Evolutionary conservation across 352 stramenopile genomes (phyloP), one percentile per base, ranked within the genome.

Genomic region (Thalassiosira livingstoniorum): DNA sequence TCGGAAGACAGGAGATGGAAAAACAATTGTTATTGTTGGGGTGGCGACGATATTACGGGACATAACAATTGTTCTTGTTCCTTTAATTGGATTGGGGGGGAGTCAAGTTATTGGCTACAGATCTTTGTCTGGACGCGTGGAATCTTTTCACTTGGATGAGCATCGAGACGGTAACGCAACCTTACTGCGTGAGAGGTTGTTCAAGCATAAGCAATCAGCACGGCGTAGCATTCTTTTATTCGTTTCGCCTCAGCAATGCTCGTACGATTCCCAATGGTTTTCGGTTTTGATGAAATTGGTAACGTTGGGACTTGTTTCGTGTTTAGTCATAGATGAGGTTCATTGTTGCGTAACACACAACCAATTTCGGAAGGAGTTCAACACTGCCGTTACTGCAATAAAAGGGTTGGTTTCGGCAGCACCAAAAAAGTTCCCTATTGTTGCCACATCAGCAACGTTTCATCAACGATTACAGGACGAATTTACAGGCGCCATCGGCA

Each of bases 111-210:
- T 15, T 3, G 37, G 37, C 18, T 63, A n/a, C 18, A 63, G 37
- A 21, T 15, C 4, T 4, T 29, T 37, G 4, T 2, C 32, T 2
- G 2, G 37, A 5, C n/a, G 54, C 27, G 11, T 29, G 2, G 54
- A 63, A 37, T n/a, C 54, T 2, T 63, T 37, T 63, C 54, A 63
- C 54, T 7, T 63, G n/a, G 54, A 63, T 35, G 54, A 63, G 54
- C 37, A 35, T 29, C 21, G 18, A 15, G 54, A 63, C 3, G 27
- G 27, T 21, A 4, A 31, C 2, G 32, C 15, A 7, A 34, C 7
- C 21, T 37, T 35, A 18, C 54, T 63, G 39, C 39, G 39, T 7
- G 7, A 47, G 7, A 47, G 39, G 39, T 15, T 47, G 7, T 15
- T 47, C 15, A 18, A 7, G 15, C 39, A 18, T 15, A 7, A 15